These are phyloP conservation scores for Fusarium sarcochroum DNA, from an alignment of 2,329 filamentous ascomycete species.

Conservation along the genomic window DNA sequence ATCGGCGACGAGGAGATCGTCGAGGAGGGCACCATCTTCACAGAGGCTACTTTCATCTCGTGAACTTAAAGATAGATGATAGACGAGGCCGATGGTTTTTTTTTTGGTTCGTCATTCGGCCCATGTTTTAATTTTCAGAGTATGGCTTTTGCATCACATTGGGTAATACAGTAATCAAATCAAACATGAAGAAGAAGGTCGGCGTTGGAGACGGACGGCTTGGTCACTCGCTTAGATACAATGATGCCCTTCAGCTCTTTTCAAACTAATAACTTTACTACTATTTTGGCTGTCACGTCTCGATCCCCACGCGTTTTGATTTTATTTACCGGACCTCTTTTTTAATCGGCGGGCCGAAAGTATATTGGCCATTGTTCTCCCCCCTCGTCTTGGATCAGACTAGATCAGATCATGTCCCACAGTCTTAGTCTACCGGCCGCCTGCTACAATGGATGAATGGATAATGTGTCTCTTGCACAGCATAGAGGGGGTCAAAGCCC, in stretches of 20 bases:
- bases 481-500: constrained; percentile 10
- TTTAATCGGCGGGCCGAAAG: constrained; percentile 27
- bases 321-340: constrained; percentile 6
- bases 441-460: constrained; percentile 25
- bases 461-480: constrained; percentile 19
- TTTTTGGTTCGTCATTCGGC: constrained; percentile 11
- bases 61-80: constrained; percentile 55
- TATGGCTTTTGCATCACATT: constrained; percentile 44
- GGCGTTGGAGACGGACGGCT: constrained; percentile 52
- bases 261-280: constrained; percentile 32
- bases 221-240: constrained; percentile 51
- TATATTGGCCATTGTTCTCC: constrained; percentile 30
- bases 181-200: constrained; percentile 31
- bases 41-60: constrained; percentile 97
- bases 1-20: constrained; percentile 82
- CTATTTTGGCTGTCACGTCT: constrained; percentile 29
- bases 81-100: constrained; percentile 1
- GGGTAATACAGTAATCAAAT: constrained; percentile 50
- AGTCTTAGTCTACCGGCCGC: constrained; percentile 3
- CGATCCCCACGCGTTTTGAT: constrained; percentile 24
- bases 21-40: constrained; percentile 85
- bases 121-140: constrained; percentile 29
- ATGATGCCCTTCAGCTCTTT: constrained; percentile 40
- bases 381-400: constrained; percentile 19
- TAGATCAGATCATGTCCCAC: constrained; percentile 25